Percentiles rank a stretch among this genome's conserved stretches.
Evolutionary conservation across 345 rosid genomes (phyloP).

Genomic region (Atalantia buxifolia): DNA sequence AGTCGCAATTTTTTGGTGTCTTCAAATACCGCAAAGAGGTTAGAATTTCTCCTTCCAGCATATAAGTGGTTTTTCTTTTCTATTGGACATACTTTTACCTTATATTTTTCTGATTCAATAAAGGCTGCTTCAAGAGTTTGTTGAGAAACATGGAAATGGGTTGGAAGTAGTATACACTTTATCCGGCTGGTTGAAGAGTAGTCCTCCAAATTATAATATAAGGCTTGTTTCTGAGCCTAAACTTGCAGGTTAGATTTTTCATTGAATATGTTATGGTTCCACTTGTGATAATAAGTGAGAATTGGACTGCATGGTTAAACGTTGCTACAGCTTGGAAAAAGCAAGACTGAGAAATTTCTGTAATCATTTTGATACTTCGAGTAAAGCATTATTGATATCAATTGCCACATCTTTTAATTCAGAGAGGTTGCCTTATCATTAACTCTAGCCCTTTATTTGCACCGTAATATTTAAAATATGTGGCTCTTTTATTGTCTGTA

Average conservation of each 20-base stretch:
- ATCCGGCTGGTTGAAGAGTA: conserved; percentile 78
- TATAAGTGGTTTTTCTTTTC: background rate
- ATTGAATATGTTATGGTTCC: background rate
- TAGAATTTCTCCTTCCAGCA: conserved; percentile 1
- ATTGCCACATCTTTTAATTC: background rate
- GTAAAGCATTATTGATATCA: background rate
- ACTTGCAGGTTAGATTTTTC: conserved; percentile 61
- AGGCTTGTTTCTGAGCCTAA: conserved; percentile 64
- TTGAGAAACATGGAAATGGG: conserved; percentile 46
- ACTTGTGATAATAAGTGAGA: background rate
- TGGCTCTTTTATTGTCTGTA: background rate
- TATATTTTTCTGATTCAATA: background rate
- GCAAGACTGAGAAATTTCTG: background rate
- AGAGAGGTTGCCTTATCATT: background rate
- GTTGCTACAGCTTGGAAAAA: background rate
- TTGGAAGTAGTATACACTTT: conserved; percentile 69
- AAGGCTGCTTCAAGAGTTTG: conserved; percentile 88
- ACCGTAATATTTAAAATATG: background rate
- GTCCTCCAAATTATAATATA: conserved; percentile 53
- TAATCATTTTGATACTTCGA: background rate
- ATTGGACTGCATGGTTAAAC: background rate
- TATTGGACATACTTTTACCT: background rate
- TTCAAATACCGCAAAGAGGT: conserved; percentile 82
- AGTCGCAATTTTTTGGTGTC: conserved; percentile 78
- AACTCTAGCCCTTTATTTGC: background rate